phyloP scores from a whole-genome alignment of 768 basidiomycete species.

The Trametes maxima region DNA sequence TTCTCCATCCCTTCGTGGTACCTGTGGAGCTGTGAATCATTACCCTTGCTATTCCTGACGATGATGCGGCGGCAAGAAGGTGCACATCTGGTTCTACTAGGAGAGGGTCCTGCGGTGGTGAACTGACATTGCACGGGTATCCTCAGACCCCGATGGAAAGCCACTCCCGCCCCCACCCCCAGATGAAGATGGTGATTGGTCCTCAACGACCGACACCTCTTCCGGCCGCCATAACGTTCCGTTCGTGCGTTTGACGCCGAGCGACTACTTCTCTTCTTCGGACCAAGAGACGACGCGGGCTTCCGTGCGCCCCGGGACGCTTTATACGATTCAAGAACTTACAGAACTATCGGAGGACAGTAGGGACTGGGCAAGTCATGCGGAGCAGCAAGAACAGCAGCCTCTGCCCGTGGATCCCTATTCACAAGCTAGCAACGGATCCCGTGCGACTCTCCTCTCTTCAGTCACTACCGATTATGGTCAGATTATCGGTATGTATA shows the following conservation, averaged over 20 bases:
- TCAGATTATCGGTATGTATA: slow-evolving; percentile 53
- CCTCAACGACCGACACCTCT: slow-evolving; percentile 6
- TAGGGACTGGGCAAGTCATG: slow-evolving; percentile 14
- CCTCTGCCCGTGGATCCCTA: not conserved
- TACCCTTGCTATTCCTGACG: slow-evolving; percentile 16
- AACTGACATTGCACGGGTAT: slow-evolving; percentile 4
- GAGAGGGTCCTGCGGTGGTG: not conserved
- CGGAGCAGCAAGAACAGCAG: not conserved
- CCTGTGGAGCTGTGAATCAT: not conserved
- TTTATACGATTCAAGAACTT: slow-evolving; percentile 69
- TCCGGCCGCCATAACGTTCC: slow-evolving; percentile 28
- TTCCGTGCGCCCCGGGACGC: slow-evolving; percentile 27
- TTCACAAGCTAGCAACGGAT: slow-evolving; percentile 1
- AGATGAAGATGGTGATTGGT: slow-evolving; percentile 18
- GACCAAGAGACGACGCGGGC: slow-evolving; percentile 17
- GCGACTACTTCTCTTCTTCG: slow-evolving; percentile 22
- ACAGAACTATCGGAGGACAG: slow-evolving; percentile 59
- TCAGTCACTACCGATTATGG: slow-evolving; percentile 61
- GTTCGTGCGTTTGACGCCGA: slow-evolving; percentile 25
- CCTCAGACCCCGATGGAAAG: slow-evolving; percentile 22
- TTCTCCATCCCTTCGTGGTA: not conserved
- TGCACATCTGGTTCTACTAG: slow-evolving; percentile 28
- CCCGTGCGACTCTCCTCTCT: slow-evolving; percentile 42
- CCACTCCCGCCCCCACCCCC: slow-evolving; percentile 29
- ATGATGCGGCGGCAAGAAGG: slow-evolving; percentile 28